Conservation (phyloP, 164 flowering plant species). For the Dillenia turbinata region DNA sequence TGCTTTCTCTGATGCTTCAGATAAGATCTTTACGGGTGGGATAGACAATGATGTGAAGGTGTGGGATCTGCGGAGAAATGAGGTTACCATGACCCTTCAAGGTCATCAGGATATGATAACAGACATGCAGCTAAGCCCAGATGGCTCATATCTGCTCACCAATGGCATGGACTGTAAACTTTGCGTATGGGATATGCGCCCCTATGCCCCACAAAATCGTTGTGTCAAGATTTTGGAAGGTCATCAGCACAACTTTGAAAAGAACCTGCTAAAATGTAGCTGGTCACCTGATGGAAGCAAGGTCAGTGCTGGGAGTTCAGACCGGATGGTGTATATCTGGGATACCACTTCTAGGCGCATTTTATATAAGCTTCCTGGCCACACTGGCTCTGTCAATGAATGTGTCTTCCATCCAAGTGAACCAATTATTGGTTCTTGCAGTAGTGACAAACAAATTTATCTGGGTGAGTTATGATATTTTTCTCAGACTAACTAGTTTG, state of each 20-base stretch:
- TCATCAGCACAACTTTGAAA: slow-evolving; percentile 95
- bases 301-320: slow-evolving; percentile 93
- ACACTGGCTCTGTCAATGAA: slow-evolving; percentile 94
- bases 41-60: slow-evolving; percentile 89
- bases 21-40: slow-evolving; percentile 91
- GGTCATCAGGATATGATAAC: slow-evolving; percentile 95
- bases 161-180: slow-evolving; percentile 95
- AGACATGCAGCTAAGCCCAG: slow-evolving; percentile 92
- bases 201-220: slow-evolving; percentile 95
- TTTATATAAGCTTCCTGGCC: slow-evolving; percentile 94
- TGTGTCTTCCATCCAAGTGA: slow-evolving; percentile 83
- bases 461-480: slow-evolving; percentile 65
- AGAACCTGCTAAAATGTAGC: slow-evolving; percentile 89
- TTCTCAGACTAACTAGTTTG: no score
- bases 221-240: slow-evolving; percentile 91
- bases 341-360: slow-evolving; percentile 88
- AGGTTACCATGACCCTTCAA: slow-evolving; percentile 87
- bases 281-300: slow-evolving; percentile 99
- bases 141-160: slow-evolving; percentile 96
- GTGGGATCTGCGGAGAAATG: slow-evolving; percentile 89
- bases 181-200: slow-evolving; percentile 98
- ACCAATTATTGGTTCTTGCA: slow-evolving; percentile 88
- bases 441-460: slow-evolving; percentile 90
- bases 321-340: slow-evolving; percentile 95
- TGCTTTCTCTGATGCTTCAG: slow-evolving; percentile 89